phyloP scores from a whole-genome alignment of 2,329 filamentous ascomycete species.

The Trichoderma semiorbis region DNA sequence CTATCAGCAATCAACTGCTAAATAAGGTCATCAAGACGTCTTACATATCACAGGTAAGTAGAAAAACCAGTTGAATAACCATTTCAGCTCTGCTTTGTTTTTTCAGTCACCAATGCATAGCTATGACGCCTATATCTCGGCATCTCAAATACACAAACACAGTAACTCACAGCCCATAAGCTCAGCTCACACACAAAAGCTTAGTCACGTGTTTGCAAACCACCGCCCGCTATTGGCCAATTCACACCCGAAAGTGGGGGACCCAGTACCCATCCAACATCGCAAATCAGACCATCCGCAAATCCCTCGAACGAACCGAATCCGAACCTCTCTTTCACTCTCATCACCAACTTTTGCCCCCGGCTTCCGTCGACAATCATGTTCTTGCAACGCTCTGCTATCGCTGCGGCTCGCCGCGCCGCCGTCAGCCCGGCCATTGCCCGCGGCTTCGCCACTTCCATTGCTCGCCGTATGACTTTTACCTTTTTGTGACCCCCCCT shows the following conservation, averaged over 20 bases:
- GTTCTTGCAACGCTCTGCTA: conserved; percentile 63
- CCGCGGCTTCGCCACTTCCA: conserved; percentile 58
- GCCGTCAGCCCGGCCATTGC: conserved; percentile 52
- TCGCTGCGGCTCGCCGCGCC: conserved; percentile 57
- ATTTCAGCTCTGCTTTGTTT: not conserved
- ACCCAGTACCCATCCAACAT: conserved; percentile 29
- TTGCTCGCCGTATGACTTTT: conserved; percentile 48
- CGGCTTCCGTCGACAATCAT: conserved; percentile 35
- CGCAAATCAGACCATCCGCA: conserved; percentile 44
- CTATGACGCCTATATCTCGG: not conserved
- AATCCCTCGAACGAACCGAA: conserved; percentile 42
- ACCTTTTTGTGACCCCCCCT: conserved; percentile 22
- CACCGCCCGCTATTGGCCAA: conserved; percentile 34
- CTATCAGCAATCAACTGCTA: not conserved
- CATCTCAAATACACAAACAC: not conserved
- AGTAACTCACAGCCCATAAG: not conserved
- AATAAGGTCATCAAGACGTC: not conserved
- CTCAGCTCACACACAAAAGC: not conserved
- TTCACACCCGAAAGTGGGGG: conserved; percentile 31
- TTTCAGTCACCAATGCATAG: not conserved
- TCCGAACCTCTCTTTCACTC: conserved; percentile 4
- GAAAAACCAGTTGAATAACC: not conserved
- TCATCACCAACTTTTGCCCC: not conserved
- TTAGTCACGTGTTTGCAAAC: conserved; percentile 33
- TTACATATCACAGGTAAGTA: not conserved